Evolutionary conservation across 768 basidiomycete genomes (phyloP).

Genomic region (Leccinum boreale): DNA sequence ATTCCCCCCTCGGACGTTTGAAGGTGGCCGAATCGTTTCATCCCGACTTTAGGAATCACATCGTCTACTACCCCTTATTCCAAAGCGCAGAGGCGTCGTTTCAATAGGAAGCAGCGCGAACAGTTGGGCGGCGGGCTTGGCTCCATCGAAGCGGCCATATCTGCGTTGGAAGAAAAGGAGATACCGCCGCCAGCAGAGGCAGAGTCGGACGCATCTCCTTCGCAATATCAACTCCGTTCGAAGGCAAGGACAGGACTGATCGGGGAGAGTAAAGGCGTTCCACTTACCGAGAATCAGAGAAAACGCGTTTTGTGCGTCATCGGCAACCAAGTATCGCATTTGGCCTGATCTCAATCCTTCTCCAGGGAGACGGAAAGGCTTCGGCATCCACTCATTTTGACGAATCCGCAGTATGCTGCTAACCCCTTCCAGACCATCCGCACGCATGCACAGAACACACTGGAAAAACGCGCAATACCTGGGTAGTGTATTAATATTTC

Average conservation of each 20-base stretch:
- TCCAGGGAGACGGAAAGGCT: conserved; percentile 62
- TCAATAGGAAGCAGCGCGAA: conserved; percentile 68
- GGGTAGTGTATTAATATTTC: neutral
- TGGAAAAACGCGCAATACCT: conserved; percentile 47
- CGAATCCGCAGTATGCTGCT: conserved; percentile 58
- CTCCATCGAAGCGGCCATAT: conserved; percentile 53
- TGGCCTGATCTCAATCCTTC: neutral
- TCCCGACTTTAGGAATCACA: conserved; percentile 42
- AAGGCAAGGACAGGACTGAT: conserved; percentile 50
- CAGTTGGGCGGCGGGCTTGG: conserved; percentile 50
- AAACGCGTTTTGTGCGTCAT: conserved; percentile 64
- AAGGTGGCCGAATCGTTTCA: neutral
- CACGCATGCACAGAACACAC: conserved; percentile 75
- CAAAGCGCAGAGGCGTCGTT: conserved; percentile 65
- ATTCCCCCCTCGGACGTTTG: neutral
- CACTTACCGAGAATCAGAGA: conserved; percentile 63
- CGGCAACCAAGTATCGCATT: neutral
- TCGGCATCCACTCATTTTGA: conserved; percentile 66
- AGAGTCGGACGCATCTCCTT: conserved; percentile 15
- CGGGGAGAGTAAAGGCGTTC: conserved; percentile 57
- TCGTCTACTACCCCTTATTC: conserved; percentile 55
- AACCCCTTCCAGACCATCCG: conserved; percentile 80
- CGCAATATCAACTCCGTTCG: conserved; percentile 9
- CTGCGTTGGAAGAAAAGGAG: conserved; percentile 44
- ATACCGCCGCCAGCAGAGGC: conserved; percentile 13